Percentiles rank a stretch among this genome's conserved stretches.
Evolutionary conservation across 2,329 filamentous ascomycete species (phyloP).

Genomic region (Lecanicillium sp.): DNA sequence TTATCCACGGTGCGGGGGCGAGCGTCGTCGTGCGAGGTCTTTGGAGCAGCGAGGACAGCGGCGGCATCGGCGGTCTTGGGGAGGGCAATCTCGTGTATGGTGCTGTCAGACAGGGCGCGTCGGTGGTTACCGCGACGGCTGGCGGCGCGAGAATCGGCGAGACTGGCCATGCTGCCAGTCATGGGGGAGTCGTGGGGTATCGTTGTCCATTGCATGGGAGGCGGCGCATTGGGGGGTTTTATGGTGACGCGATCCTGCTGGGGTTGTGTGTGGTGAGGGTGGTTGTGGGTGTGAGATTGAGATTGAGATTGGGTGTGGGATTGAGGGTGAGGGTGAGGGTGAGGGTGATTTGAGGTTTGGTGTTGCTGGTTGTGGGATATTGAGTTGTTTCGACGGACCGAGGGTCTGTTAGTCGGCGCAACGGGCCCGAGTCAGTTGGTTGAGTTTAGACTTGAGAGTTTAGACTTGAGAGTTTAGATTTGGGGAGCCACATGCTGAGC

Average conservation of each 20-base stretch:
- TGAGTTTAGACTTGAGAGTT: constrained; percentile 10
- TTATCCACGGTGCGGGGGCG: constrained; percentile 60
- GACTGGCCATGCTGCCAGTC: constrained; percentile 28
- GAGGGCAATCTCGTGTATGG: constrained; percentile 56
- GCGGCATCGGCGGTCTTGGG: constrained; percentile 56
- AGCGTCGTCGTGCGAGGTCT: constrained; percentile 50
- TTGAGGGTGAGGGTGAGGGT: constrained; percentile 51
- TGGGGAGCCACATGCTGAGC: not conserved
- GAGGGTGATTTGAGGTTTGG: constrained; percentile 55
- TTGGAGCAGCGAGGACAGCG: constrained; percentile 72
- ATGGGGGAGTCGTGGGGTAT: constrained; percentile 34
- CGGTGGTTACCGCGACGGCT: constrained; percentile 37
- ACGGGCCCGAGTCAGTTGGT: constrained; percentile 14
- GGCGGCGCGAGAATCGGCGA: constrained; percentile 23
- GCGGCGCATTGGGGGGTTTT: constrained; percentile 18
- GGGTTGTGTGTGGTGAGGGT: constrained; percentile 52
- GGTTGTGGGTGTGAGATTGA: constrained; percentile 49
- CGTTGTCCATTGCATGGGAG: constrained; percentile 35
- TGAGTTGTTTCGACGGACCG: constrained; percentile 53
- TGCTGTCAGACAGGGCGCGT: constrained; percentile 72
- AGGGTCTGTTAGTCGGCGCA: constrained; percentile 41
- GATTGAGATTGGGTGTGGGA: constrained; percentile 1
- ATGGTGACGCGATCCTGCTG: constrained; percentile 23
- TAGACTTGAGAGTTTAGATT: not conserved
- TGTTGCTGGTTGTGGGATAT: not conserved